Base-by-base conservation (phyloP, 1,284 basidiomycete species). In the Apiotrichum porosum region DNA sequence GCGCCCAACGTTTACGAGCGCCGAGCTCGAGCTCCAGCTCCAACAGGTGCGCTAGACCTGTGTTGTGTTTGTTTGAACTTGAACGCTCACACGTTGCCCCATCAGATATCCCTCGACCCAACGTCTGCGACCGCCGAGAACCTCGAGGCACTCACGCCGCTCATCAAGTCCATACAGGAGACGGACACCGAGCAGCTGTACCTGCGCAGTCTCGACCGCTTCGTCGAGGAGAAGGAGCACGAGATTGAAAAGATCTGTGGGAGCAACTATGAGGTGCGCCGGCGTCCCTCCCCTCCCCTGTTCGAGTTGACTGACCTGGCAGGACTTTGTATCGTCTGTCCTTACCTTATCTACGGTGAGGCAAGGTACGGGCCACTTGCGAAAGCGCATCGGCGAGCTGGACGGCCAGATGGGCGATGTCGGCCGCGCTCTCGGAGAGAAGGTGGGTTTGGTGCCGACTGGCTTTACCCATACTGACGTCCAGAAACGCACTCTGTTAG, bases 181-280 rank as follows among this genome's bases (percentile, higher is more conserved):
- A 88, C 84, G 56, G 79, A 86, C 39, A 90, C 93, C 63, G 91
- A 97, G 65, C 91, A 97, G 53, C 81, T 84, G 13, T 98, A 93
- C 71, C 80, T 98, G 30, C 82, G 86, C 37, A 88, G 86, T 35
- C 78, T 97, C 42, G 86, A 90, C 61, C 79, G 77, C 17, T 88
- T 97, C 62, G 87, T 97, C 42, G 83, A 87, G 62, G 83, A 90
- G 57, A 97, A 97, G 75, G 95, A 99, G 68, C 79, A 81, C 49
- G 93, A 98, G 73, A 98, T 99, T 65, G 90, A 97, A 76, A 83
- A 81, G 51, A 92, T 97, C 73, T 98, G 95, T 74, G 83, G 85
- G 50, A 85, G 87, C 60, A 97, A 97, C 71, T 97, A 98, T 69
- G 89, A 94, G 69, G 77, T 77, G 10, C 5, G 41, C 24, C 12